phyloP scores from a whole-genome alignment of 2,329 filamentous ascomycete species.

The Exophiala aquamarina region DNA sequence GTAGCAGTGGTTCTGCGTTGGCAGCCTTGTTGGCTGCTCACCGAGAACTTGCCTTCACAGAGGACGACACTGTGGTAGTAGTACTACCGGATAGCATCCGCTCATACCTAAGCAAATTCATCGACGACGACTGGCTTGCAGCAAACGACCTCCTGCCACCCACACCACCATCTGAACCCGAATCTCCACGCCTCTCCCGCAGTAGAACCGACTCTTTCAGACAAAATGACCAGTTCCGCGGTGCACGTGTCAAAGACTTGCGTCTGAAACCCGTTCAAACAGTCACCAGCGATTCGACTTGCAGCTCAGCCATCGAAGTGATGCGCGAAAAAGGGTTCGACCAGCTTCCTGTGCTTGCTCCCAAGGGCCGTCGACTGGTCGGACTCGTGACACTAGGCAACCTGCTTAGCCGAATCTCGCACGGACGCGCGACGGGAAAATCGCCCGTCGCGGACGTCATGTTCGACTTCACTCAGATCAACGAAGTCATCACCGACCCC shows the following conservation, averaged over 20 bases:
- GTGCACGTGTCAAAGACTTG: constrained; percentile 77
- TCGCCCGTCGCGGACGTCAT: constrained; percentile 83
- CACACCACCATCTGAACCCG: constrained; percentile 48
- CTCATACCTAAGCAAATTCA: constrained; percentile 97
- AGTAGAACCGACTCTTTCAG: constrained; percentile 37
- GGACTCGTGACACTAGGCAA: constrained; percentile 95
- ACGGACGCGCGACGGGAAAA: constrained; percentile 72
- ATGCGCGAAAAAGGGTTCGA: constrained; percentile 99
- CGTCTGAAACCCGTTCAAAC: constrained; percentile 93
- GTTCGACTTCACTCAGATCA: constrained; percentile 89
- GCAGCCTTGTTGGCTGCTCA: constrained; percentile 75
- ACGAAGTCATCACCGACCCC: constrained; percentile 88
- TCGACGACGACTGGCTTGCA: constrained; percentile 97
- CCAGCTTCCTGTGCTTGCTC: constrained; percentile 84
- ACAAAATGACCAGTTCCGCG: constrained; percentile 67
- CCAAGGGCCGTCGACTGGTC: constrained; percentile 71
- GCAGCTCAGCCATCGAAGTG: constrained; percentile 88
- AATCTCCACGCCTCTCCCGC: constrained; percentile 37
- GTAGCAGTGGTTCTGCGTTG: constrained; percentile 90
- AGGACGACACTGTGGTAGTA: constrained; percentile 86
- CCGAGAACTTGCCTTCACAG: constrained; percentile 72
- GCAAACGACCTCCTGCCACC: constrained; percentile 86
- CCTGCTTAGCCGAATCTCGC: constrained; percentile 84
- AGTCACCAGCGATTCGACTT: constrained; percentile 67
- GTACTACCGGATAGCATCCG: constrained; percentile 93